Evolutionary conservation across 176 grass and related monocot species (phyloP), one percentile per base, ranked within the genome.

Genomic region (Aegilops longissima): DNA sequence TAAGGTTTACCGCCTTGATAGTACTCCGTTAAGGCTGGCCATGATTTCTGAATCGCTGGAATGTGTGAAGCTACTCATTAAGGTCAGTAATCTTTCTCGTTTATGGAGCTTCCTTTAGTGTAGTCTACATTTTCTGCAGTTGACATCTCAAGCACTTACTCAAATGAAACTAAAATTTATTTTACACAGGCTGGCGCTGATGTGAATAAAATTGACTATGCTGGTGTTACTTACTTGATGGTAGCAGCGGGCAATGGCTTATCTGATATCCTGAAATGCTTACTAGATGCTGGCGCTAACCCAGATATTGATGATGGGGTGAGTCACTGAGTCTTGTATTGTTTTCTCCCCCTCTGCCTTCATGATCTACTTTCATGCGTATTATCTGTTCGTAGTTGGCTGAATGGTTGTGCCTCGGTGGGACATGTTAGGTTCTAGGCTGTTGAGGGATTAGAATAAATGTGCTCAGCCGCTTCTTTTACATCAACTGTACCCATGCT

Each of bases 231-330:
- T 9, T 69, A 67, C 42, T 21, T 31, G 27, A 82, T 82, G 44
- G 42, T 82, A 18, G 79, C 79, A 47, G 79, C 64, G 30, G n/a
- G 51, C 21, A 66, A 82, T 52, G 79, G 18, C 3, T 51, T 49
- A 21, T 3, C 64, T 82, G 64, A 12, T 64, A 82, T 69, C 79
- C 8, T 69, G 79, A 82, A 82, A 40, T 82, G 42, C 64, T 82
- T 82, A 52, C 42, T 69, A 17, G 42, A 81, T 81, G 79, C 79
- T 82, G 64, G 79, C 33, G 79, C 79, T 69, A 52, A 52, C 31
- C 64, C 64, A 42, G 67, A 69, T 69, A 52, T 66, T 69, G 42
- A 29, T 68, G 64, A 82, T 69, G 27, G 51, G 5, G 51, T 54
- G 51, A 54, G 51, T 54, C 10, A 69, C 63, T 82, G 18, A 82